These are phyloP conservation scores for Blastobotrys indianensis DNA, from an alignment of 1,139 yeast species.

Conservation along the genomic window DNA sequence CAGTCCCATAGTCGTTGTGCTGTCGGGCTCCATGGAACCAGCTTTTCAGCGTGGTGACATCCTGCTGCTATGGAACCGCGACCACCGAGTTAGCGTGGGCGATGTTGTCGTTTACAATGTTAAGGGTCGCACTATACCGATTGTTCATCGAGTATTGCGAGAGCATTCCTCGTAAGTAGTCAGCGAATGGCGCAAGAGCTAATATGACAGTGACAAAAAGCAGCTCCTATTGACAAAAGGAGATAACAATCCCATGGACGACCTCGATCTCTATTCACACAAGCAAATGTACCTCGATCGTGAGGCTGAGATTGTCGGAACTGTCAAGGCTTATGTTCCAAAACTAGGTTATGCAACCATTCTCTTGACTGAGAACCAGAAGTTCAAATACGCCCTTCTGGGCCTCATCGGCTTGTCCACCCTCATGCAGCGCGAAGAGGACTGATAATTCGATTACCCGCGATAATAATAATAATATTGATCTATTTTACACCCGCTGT, in stretches of 20 bases:
- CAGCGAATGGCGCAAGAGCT: constrained; percentile 16
- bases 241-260: constrained; percentile 92
- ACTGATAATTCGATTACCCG: constrained; percentile 17
- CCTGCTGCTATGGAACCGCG: constrained; percentile 83
- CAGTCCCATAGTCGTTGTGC: constrained; percentile 93
- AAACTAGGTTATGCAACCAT: constrained; percentile 87
- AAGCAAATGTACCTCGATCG: constrained; percentile 73
- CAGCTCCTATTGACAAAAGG: constrained; percentile 90
- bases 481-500: background rate
- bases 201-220: constrained; percentile 34
- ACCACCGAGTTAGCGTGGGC: constrained; percentile 66
- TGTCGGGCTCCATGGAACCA: constrained; percentile 99
- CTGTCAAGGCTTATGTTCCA: constrained; percentile 91
- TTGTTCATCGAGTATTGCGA: constrained; percentile 89
- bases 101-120: constrained; percentile 95
- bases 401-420: constrained; percentile 56
- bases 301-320: constrained; percentile 73
- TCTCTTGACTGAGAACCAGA: constrained; percentile 80
- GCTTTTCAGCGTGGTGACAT: constrained; percentile 98
- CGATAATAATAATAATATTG: background rate
- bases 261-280: constrained; percentile 74
- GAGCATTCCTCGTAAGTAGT: constrained; percentile 47
- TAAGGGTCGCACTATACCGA: constrained; percentile 75
- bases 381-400: constrained; percentile 63
- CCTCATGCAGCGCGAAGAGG: constrained; percentile 29